Percentiles rank a stretch among this genome's conserved stretches.
Conservation (phyloP, 805 yeast species). For the Torulaspora microellipsoides region DNA sequence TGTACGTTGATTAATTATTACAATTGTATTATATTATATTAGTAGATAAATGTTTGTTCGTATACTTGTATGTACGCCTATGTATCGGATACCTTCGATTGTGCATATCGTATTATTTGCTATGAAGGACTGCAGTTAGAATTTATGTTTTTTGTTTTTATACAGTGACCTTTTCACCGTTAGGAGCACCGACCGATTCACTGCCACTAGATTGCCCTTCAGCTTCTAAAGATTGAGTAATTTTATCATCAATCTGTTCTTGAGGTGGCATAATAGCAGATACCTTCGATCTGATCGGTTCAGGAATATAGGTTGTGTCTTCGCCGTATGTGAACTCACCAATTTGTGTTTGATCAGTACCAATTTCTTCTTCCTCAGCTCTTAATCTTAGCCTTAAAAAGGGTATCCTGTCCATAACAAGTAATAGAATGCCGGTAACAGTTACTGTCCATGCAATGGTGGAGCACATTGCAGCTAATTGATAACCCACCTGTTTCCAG, state of each 20-base stretch:
- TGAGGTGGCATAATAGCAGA: slow-evolving; percentile 30
- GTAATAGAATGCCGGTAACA: slow-evolving; percentile 64
- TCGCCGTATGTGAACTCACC: slow-evolving; percentile 80
- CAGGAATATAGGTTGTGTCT: slow-evolving; percentile 63
- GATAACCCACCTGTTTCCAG: slow-evolving; percentile 80
- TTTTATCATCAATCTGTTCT: slow-evolving; percentile 36
- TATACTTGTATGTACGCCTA: too few relatives aligned
- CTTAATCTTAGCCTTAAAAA: slow-evolving; percentile 75
- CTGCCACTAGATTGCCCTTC: slow-evolving; percentile 6
- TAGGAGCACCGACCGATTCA: slow-evolving; percentile 5
- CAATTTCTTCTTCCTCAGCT: slow-evolving; percentile 82
- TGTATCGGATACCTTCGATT: too few relatives aligned
- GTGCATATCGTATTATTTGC: too few relatives aligned
- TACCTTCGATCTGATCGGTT: slow-evolving; percentile 65
- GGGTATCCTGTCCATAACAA: slow-evolving; percentile 69
- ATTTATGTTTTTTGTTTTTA: neutral
- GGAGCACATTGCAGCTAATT: slow-evolving; percentile 71
- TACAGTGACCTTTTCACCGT: slow-evolving; percentile 7
- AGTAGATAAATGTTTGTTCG: too few relatives aligned
- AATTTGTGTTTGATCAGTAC: slow-evolving; percentile 85
- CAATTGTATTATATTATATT: too few relatives aligned
- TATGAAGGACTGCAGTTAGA: too few relatives aligned
- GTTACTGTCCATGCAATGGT: slow-evolving; percentile 71
- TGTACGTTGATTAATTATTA: too few relatives aligned
- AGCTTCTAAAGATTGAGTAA: slow-evolving; percentile 13